Evolutionary conservation across 345 rosid species (phyloP), one percentile per base, ranked within the genome.

Genomic region (Citropsis articulata): DNA sequence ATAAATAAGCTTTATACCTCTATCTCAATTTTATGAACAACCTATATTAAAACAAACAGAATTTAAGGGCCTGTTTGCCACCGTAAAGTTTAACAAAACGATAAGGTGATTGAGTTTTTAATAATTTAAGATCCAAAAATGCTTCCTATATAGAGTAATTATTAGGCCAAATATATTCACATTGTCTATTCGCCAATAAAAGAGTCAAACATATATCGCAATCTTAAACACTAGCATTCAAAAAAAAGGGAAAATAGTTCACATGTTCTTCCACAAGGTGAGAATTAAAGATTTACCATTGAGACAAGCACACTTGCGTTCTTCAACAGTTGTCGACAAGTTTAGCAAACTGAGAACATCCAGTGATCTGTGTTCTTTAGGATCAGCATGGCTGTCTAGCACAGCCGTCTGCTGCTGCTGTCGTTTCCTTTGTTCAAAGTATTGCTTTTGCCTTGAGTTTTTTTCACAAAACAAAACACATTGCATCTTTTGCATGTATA

Each of bases 341-440:
- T 87, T 89, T 24, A 79, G 80, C 78, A 93, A 78, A 81, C 81
- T 90, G 69, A 94, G 93, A 66, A 94, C 83, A 84, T 94, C 97
- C 78, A 94, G 78, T 40, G 98, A 94, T 28, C 88, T 87, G 74
- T 83, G 89, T 69, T 89, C 88, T 77, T 72, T 80, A 65, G 66
- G 83, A 79, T 82, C 86, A 22, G n/a, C 73, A 66, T 70, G 64
- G 76, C 79, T 75, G 75, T 86, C 91, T 60, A 76, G 53, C 71
- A 79, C 89, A 76, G 80, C 82, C 6, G 65, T 5, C 78, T 81
- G 76, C 81, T 85, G 88, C 68, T 86, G 89, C 72, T 85, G 89
- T 59, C 89, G 82, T 77, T 91, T 91, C 89, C 82, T 89, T 88
- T 91, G 97, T 81, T 94, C 98, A 40, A 94, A 94, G 80, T 90